A percentile compares a stretch with the other conserved stretches of the same genome.
phyloP scores from a whole-genome alignment of 2,329 filamentous ascomycete species.

The Fusarium denticulatum region DNA sequence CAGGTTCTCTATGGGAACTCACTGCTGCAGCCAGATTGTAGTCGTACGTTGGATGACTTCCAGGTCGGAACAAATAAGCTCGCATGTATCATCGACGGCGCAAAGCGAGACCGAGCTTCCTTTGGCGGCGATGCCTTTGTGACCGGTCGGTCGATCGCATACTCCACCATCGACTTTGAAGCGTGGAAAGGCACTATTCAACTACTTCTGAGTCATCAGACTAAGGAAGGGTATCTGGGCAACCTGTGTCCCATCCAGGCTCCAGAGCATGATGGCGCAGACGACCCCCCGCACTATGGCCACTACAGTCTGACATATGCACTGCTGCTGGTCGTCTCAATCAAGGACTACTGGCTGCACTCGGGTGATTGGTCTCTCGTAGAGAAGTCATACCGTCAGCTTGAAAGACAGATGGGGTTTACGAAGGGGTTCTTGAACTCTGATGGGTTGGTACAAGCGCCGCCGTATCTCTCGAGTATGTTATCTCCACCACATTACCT shows the following conservation, averaged over 20 bases:
- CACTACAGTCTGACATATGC: background rate
- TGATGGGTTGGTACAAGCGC: background rate
- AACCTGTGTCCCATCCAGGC: slow-evolving; percentile 4
- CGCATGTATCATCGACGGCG: background rate
- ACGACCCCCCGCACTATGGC: background rate
- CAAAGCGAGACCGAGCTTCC: background rate
- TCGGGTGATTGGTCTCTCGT: background rate
- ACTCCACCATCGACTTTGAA: background rate
- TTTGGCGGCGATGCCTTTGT: background rate
- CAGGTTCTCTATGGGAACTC: background rate
- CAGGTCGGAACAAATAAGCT: background rate
- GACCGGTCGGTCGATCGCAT: background rate
- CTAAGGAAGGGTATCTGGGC: background rate
- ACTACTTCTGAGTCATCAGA: background rate
- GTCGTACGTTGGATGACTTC: background rate
- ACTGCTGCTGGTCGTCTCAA: background rate
- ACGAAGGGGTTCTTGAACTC: background rate
- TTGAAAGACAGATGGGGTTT: background rate
- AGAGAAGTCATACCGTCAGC: background rate
- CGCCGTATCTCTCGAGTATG: slow-evolving; percentile 7
- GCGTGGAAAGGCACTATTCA: background rate
- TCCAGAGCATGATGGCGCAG: background rate
- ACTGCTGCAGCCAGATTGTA: accelerated
- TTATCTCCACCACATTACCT: accelerated
- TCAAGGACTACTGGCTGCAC: slow-evolving; percentile 2